These are phyloP conservation scores for Trichoderma gamsii DNA, from an alignment of 495 filamentous ascomycete genomes.

Conservation along the genomic window DNA sequence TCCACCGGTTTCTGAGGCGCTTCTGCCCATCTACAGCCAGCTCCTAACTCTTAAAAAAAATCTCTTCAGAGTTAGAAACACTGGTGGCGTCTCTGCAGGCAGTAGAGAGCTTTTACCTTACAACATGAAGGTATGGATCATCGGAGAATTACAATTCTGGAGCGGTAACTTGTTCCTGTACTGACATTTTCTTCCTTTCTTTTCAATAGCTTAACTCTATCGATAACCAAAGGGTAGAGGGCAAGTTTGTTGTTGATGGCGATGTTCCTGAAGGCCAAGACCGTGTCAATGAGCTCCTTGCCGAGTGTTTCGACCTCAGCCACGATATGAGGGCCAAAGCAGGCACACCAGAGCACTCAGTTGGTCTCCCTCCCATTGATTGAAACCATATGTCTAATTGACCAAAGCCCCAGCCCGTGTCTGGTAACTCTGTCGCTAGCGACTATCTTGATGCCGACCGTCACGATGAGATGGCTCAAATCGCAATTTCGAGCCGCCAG, in stretches of 20 bases:
- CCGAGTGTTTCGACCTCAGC: slow-evolving; percentile 89
- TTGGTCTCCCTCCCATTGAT: too few relatives aligned
- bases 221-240: slow-evolving; percentile 94
- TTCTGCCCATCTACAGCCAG: slow-evolving; percentile 92
- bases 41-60: slow-evolving; percentile 85
- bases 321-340: slow-evolving; percentile 65
- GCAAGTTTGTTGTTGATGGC: slow-evolving; percentile 87
- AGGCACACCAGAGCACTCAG: too few relatives aligned
- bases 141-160: neutral
- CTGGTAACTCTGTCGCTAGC: too few relatives aligned
- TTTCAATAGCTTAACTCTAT: slow-evolving; percentile 74
- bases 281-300: slow-evolving; percentile 75
- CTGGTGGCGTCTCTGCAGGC: slow-evolving; percentile 84
- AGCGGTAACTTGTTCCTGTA: neutral
- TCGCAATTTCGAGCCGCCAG: too few relatives aligned
- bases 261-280: slow-evolving; percentile 96
- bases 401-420: too few relatives aligned
- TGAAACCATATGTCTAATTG: too few relatives aligned
- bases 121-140: slow-evolving; percentile 79
- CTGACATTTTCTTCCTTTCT: neutral
- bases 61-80: slow-evolving; percentile 83
- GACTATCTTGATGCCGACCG: too few relatives aligned
- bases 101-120: slow-evolving; percentile 91
- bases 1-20: slow-evolving; percentile 81
- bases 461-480: too few relatives aligned